Base-by-base conservation (phyloP, 306 rosid species). In the Senna siamea region DNA sequence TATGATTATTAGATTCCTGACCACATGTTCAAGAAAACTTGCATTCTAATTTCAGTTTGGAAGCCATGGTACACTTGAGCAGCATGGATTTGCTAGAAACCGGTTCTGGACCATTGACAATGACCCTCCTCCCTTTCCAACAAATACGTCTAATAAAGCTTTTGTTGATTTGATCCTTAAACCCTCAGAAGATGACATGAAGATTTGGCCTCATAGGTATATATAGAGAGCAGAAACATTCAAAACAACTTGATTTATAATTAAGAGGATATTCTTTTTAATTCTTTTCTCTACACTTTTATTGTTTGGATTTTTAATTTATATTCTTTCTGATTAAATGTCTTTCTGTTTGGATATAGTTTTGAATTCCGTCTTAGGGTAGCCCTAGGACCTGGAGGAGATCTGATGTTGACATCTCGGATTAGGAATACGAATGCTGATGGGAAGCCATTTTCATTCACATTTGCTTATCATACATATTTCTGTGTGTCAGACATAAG, bases 391-490 rank as follows among this genome's bases (percentile, higher is more conserved):
- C 96, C 98, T 18, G 90, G 91, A 73, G 98, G 98, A 76, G 98
- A 93, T 78, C 83, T 93, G 64, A 81, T 81, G 81, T 78, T 93
- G 86, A 93, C 96, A 76, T 93, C 97, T 68, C 96, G 98, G 69
- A 83, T 93, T 70, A 83, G 96, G 84, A 91, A 93, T 82, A 91
- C 97, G 64, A 88, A 81, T 82, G 61, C 81, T 62, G 98, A 93
- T 12, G 98, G 97, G 79, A 91, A 93, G 90, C 92, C 96, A 37
- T 91, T 93, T 81, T 55, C 91, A 6, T 93, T 93, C 89, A 89
- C 98, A 57, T 93, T 91, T 84, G 97, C 97, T 4, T 91, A 93
- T 81, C 97, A 93, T 78, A 93, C 97, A 13, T 93, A 93, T 84
- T 89, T 93, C 72, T 89, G 89, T 70, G 97, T 93, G 62, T 91